These are phyloP conservation scores for Lycium ferocissimum DNA, from an alignment of 257 asterid genomes.

Conservation along the genomic window DNA sequence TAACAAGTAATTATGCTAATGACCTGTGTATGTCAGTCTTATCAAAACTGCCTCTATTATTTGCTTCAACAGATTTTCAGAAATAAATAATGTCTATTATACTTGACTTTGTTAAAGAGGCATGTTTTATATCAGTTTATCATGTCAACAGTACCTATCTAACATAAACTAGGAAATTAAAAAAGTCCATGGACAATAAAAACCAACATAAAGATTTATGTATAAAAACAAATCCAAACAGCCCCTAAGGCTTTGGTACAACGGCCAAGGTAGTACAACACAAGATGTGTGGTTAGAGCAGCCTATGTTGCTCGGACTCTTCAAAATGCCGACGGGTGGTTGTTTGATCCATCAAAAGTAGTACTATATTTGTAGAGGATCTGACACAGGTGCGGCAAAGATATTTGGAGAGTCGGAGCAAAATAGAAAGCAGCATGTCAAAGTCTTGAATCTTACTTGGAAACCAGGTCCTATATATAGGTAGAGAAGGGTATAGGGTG, in stretches of 20 bases:
- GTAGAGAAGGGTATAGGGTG: neutral
- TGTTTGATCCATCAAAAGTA: neutral
- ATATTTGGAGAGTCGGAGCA: neutral
- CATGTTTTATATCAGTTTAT: neutral
- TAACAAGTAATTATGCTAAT: neutral
- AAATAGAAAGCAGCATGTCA: neutral
- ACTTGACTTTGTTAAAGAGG: neutral
- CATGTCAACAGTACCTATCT: neutral
- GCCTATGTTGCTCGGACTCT: neutral
- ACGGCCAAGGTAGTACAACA: neutral
- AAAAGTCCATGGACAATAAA: neutral
- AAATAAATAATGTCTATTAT: neutral
- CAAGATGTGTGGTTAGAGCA: neutral
- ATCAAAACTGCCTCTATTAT: slow-evolving; percentile 14
- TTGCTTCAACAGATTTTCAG: slow-evolving; percentile 3
- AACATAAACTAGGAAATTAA: neutral
- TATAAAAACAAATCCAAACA: neutral
- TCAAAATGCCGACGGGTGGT: neutral
- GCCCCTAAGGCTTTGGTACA: neutral
- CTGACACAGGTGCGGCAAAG: neutral
- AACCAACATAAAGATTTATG: neutral
- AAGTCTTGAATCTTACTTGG: neutral
- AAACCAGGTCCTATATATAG: neutral
- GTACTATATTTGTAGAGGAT: neutral
- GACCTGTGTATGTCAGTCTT: slow-evolving; percentile 26